These are phyloP conservation scores for Dictyostelium purpureum DNA, from an alignment of 78 protist species.

Conservation along the genomic window DNA sequence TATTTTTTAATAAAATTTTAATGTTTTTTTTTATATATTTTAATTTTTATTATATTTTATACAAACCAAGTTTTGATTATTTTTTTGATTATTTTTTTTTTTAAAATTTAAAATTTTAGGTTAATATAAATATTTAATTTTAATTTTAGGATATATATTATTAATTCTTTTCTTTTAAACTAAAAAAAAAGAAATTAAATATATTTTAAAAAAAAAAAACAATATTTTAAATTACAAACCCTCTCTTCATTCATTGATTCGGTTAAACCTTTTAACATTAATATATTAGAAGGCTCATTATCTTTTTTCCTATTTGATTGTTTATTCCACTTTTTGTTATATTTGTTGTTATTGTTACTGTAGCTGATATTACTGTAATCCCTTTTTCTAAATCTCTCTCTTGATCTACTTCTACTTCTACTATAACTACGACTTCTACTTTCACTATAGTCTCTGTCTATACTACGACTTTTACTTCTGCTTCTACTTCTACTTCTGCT, in stretches of 20 bases:
- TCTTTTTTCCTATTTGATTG: not conserved
- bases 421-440: not conserved
- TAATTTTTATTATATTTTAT: no score
- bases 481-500: not conserved
- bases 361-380: not conserved
- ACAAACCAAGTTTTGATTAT: no score
- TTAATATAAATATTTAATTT: not conserved
- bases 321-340: not conserved
- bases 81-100: no score
- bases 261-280: conserved; percentile 40
- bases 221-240: not conserved
- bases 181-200: not conserved
- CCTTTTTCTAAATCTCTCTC: not conserved
- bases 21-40: not conserved
- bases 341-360: not conserved
- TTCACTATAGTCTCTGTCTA: conserved; percentile 1
- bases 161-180: no score
- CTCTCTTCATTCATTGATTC: not conserved
- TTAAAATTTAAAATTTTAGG: not conserved
- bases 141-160: no score
- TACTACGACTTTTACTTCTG: not conserved
- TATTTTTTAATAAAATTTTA: conserved; percentile 10
- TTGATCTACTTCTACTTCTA: conserved; percentile 14
- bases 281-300: conserved; percentile 14
- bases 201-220: not conserved